Conservation (phyloP, 169 alveolate species). For the Amoebophrya sp. region DNA sequence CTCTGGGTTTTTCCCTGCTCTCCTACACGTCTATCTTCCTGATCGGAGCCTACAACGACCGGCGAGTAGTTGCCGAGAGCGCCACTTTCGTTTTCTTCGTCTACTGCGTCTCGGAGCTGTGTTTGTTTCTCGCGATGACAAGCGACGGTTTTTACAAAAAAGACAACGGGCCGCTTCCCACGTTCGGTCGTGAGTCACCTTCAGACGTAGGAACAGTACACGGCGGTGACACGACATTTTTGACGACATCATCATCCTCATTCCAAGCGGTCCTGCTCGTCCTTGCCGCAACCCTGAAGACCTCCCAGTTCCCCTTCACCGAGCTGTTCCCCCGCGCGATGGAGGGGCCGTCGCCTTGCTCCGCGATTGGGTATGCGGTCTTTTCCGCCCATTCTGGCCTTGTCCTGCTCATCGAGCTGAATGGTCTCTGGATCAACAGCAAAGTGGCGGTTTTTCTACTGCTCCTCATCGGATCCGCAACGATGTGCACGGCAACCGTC, state of each 20-base stretch:
- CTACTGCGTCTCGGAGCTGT: not conserved
- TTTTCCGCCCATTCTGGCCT: not conserved
- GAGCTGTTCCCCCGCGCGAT: not conserved
- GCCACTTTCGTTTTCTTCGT: not conserved
- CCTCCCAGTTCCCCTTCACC: not conserved
- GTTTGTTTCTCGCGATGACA: not conserved
- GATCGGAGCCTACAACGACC: not conserved
- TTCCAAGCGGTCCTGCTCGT: not conserved
- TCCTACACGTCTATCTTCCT: not conserved
- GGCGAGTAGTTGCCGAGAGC: not conserved
- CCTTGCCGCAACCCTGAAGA: not conserved
- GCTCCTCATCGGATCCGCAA: not conserved
- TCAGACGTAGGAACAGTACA: not conserved
- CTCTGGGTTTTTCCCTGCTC: not conserved
- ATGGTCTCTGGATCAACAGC: not conserved
- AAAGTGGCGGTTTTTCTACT: not conserved
- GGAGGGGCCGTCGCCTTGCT: not conserved
- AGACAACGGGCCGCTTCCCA: not conserved
- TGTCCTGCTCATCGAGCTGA: not conserved
- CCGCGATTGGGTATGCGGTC: not conserved
- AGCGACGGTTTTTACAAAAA: not conserved
- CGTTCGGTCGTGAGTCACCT: not conserved
- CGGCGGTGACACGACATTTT: not conserved
- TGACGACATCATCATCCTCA: not conserved
- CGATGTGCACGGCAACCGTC: not conserved